Evolutionary conservation across 345 rosid species (phyloP), one percentile per base, ranked within the genome.

Genomic region (Rhodamnia argentea): DNA sequence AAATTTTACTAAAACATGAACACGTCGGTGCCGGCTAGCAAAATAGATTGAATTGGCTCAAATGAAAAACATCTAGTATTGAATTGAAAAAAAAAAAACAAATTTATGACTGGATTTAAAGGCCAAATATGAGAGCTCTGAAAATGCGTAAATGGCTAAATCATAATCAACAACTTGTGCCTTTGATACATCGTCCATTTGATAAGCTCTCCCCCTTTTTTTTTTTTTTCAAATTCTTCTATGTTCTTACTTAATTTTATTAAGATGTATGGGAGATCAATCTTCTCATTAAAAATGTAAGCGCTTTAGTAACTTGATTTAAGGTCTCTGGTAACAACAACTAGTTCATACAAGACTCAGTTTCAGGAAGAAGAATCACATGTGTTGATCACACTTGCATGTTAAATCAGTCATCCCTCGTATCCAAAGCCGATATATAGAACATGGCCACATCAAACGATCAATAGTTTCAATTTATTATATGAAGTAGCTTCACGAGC

Each of bases 111-210:
- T 44, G 47, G 6, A 44, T 44, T 57, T 23, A 24, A 57, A 89
- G 92, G 51, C 53, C 58, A 55, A 23, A 42, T 60, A 85, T 88
- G 29, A 86, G 26, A 53, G 83, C 83, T 47, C 40, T 75, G 20
- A 52, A 85, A 26, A 13, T 47, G 0, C 37, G 13, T n/a, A 24
- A 78, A 78, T 20, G 26, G 18, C 29, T 40, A 42, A 58, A 62
- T 78, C 13, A 78, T 5, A 50, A 42, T 42, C 10, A 78, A 20
- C 16, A 78, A 32, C 23, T 20, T 42, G 52, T 10, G 22, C n/a
- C 52, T 40, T 40, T 10, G 27, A 32, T 20, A 42, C 27, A 60
- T 2, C 15, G 70, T 59, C 70, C 32, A n/a, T 59, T 26, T 52
- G 54, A 52, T 52, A 52, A 52, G 14, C 54, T 59, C 58, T 22